Evolutionary conservation across 2,329 filamentous ascomycete genomes (phyloP).

Genomic region (Aotearoamyces nothofagi): DNA sequence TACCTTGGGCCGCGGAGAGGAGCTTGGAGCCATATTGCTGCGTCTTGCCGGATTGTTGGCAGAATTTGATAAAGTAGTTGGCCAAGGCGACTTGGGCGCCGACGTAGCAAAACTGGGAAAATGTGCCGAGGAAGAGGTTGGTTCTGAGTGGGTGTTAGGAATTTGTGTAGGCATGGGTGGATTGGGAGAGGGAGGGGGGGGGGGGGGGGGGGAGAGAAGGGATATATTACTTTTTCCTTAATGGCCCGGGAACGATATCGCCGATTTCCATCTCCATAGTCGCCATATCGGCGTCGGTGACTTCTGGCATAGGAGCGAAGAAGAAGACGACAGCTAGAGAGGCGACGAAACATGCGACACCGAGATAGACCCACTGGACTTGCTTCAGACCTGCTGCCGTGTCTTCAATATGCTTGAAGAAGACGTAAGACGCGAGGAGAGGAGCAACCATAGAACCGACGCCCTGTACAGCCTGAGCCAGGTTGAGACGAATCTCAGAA

Average conservation of each 20-base stretch:
- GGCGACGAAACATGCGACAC: constrained; percentile 56
- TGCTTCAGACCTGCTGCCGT: constrained; percentile 30
- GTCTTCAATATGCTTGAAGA: constrained; percentile 52
- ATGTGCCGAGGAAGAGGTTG: constrained; percentile 57
- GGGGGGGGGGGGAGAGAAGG: constrained; percentile 70
- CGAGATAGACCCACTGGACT: constrained; percentile 63
- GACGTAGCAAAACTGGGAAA: constrained; percentile 64
- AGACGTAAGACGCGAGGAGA: constrained; percentile 54
- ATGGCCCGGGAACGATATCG: constrained; percentile 39
- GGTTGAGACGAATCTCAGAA: constrained; percentile 60
- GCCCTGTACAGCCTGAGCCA: constrained; percentile 65
- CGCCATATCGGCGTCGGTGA: constrained; percentile 55
- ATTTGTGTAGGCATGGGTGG: constrained; percentile 28
- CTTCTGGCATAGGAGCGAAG: constrained; percentile 51
- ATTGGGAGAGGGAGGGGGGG: constrained; percentile 25
- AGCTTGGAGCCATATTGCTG: constrained; percentile 56
- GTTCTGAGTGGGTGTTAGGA: constrained; percentile 53
- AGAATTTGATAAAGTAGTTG: constrained; percentile 60
- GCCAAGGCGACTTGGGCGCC: constrained; percentile 55
- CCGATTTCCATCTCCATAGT: constrained; percentile 32
- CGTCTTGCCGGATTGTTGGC: constrained; percentile 45
- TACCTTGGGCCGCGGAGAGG: constrained; percentile 58
- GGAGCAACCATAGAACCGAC: constrained; percentile 58
- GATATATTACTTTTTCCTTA: constrained; percentile 56
- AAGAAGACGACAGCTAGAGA: constrained; percentile 49